A percentile compares a stretch with the other conserved stretches of the same genome.
phyloP scores from a whole-genome alignment of 208 protist genomes.

The Spongospora subterranea region DNA sequence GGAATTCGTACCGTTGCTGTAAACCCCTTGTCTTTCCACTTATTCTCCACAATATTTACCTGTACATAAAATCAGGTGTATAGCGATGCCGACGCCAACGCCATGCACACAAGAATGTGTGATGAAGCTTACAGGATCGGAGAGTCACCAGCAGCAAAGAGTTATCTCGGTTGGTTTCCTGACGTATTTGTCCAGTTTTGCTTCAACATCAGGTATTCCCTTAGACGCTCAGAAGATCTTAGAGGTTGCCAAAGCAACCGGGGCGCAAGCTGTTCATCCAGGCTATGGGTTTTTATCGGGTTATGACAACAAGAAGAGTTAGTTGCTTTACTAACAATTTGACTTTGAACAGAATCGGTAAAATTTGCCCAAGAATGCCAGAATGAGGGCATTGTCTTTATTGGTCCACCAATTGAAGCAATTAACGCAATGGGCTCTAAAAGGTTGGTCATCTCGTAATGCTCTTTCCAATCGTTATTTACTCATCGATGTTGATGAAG shows the following conservation, averaged over 20 bases:
- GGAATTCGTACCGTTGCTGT: slow-evolving; percentile 94
- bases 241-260: slow-evolving; percentile 57
- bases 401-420: slow-evolving; percentile 88
- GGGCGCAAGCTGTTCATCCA: slow-evolving; percentile 86
- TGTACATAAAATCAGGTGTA: not conserved
- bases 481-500: slow-evolving; percentile 44
- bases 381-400: slow-evolving; percentile 84
- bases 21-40: not conserved
- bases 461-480: not conserved
- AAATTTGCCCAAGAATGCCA: slow-evolving; percentile 82
- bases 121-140: slow-evolving; percentile 56
- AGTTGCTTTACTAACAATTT: not conserved
- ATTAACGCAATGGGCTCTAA: slow-evolving; percentile 93
- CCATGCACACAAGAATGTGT: not conserved
- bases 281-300: slow-evolving; percentile 92
- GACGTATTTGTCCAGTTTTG: not conserved
- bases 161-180: slow-evolving; percentile 52
- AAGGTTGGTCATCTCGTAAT: slow-evolving; percentile 62
- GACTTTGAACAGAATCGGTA: slow-evolving; percentile 85
- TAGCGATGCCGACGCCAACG: slow-evolving; percentile 52
- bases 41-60: slow-evolving; percentile 56
- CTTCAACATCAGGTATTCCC: not conserved
- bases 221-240: slow-evolving; percentile 53
- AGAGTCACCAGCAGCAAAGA: slow-evolving; percentile 41
- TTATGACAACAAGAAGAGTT: not conserved